Evolutionary conservation across 225 moss, liverwort and hornwort species (phyloP).

Genomic region (Sphagnum tenellum): DNA sequence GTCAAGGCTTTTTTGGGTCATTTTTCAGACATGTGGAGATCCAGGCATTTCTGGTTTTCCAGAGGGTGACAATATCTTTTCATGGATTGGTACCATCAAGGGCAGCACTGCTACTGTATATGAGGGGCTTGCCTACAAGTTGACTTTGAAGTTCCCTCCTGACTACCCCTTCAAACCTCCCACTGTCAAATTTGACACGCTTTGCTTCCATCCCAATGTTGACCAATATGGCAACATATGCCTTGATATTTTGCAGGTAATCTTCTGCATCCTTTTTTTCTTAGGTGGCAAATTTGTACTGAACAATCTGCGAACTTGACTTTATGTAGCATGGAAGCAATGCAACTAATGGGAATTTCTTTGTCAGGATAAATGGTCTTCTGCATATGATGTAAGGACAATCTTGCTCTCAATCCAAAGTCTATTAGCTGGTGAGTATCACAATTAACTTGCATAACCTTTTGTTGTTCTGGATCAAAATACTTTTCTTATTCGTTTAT

Average conservation of each 20-base stretch:
- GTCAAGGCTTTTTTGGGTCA: not conserved
- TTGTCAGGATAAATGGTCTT: slow-evolving; percentile 92
- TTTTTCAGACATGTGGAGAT: slow-evolving; percentile 73
- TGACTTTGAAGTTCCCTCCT: slow-evolving; percentile 74
- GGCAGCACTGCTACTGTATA: slow-evolving; percentile 75
- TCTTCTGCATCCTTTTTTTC: not conserved
- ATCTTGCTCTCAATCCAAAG: slow-evolving; percentile 93
- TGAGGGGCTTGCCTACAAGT: slow-evolving; percentile 76
- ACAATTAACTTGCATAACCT: too few relatives aligned
- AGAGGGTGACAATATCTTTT: slow-evolving; percentile 89
- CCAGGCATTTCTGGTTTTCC: slow-evolving; percentile 97
- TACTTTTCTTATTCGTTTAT: too few relatives aligned
- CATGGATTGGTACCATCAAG: slow-evolving; percentile 94
- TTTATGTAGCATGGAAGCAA: not conserved
- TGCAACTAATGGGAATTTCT: not conserved
- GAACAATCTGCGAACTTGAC: too few relatives aligned
- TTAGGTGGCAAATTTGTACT: not conserved
- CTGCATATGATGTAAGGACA: slow-evolving; percentile 89
- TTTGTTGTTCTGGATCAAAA: too few relatives aligned
- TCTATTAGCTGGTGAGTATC: slow-evolving; percentile 61
- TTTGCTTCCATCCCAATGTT: slow-evolving; percentile 92
- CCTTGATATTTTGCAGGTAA: slow-evolving; percentile 90
- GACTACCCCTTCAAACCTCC: slow-evolving; percentile 98
- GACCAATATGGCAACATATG: slow-evolving; percentile 94
- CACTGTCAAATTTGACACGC: slow-evolving; percentile 77